Evolutionary conservation across 495 filamentous ascomycete genomes (phyloP).

Genomic region (Aspergillus sclerotioniger): DNA sequence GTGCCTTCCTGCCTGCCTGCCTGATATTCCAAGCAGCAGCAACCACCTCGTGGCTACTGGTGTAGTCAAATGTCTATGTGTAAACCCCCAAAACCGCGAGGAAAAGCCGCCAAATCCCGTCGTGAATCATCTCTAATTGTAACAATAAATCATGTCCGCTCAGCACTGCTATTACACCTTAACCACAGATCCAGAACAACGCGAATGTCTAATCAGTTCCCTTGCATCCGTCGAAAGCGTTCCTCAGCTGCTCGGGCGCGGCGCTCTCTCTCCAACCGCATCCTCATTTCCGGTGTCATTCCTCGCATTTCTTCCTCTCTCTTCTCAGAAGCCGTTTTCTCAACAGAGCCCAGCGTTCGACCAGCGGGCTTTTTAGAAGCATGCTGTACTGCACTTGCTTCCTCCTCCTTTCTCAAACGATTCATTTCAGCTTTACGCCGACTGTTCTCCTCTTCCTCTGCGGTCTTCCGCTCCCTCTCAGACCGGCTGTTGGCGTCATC

Average conservation of each 20-base stretch:
- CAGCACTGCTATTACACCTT: conserved; percentile 5
- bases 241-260: conserved; percentile 86
- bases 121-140: conserved; percentile 8
- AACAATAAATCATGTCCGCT: conserved; percentile 6
- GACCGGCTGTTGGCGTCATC: conserved; percentile 65
- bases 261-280: conserved; percentile 75
- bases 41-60: too few species aligned
- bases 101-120: background rate
- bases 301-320: conserved; percentile 80
- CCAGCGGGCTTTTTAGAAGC: conserved; percentile 41
- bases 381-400: conserved; percentile 46
- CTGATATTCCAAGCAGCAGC: too few species aligned
- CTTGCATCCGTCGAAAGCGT: conserved; percentile 65
- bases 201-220: conserved; percentile 7
- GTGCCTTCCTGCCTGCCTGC: too few species aligned
- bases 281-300: conserved; percentile 78
- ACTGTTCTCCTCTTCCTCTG: conserved; percentile 53
- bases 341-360: conserved; percentile 49
- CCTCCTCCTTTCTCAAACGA: conserved; percentile 65
- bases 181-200: background rate
- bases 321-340: conserved; percentile 69
- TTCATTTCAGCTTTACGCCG: conserved; percentile 62
- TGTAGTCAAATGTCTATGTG: too few species aligned
- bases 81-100: too few species aligned
- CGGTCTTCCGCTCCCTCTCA: conserved; percentile 57